phyloP scores from a whole-genome alignment of 352 stramenopile species.

The Phytophthora quininea region DNA sequence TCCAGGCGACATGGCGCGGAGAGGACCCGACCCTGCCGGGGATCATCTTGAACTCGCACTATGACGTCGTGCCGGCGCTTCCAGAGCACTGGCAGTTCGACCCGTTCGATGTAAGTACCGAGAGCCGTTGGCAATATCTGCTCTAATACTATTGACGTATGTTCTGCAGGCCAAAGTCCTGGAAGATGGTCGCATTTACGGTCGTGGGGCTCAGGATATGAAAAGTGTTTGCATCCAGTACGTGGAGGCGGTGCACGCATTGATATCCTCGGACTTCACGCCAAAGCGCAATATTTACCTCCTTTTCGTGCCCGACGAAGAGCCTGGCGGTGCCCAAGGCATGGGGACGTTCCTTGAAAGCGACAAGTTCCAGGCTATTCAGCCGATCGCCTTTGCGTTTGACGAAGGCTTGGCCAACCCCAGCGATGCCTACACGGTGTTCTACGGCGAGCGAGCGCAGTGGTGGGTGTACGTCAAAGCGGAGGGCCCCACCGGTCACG shows the following conservation, averaged over 20 bases:
- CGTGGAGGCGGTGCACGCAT: slow-evolving; percentile 85
- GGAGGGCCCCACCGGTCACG: slow-evolving; percentile 80
- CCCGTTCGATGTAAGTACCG: slow-evolving; percentile 81
- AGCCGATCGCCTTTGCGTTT: slow-evolving; percentile 90
- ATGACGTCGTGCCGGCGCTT: slow-evolving; percentile 95
- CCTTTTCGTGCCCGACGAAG: slow-evolving; percentile 94
- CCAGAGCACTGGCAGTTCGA: slow-evolving; percentile 90
- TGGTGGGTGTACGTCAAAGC: slow-evolving; percentile 92
- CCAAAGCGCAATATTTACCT: slow-evolving; percentile 91
- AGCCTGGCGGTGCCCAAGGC: slow-evolving; percentile 91
- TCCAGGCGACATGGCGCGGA: slow-evolving; percentile 82
- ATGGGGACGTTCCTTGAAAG: slow-evolving; percentile 93
- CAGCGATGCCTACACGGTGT: slow-evolving; percentile 92
- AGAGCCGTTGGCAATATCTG: not conserved
- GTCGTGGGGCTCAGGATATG: slow-evolving; percentile 95
- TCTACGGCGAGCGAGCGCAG: slow-evolving; percentile 96
- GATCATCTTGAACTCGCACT: slow-evolving; percentile 96
- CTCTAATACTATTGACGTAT: too few relatives aligned
- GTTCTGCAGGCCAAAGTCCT: slow-evolving; percentile 63
- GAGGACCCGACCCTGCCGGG: slow-evolving; percentile 81
- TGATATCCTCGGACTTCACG: slow-evolving; percentile 70
- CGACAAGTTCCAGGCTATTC: slow-evolving; percentile 79
- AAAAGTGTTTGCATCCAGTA: slow-evolving; percentile 97
- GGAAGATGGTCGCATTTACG: slow-evolving; percentile 93
- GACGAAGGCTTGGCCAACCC: slow-evolving; percentile 95